Percentiles rank a stretch among this genome's conserved stretches.
These are phyloP conservation scores for Lepidium didymum DNA, from an alignment of 345 rosid genomes.

Conservation along the genomic window DNA sequence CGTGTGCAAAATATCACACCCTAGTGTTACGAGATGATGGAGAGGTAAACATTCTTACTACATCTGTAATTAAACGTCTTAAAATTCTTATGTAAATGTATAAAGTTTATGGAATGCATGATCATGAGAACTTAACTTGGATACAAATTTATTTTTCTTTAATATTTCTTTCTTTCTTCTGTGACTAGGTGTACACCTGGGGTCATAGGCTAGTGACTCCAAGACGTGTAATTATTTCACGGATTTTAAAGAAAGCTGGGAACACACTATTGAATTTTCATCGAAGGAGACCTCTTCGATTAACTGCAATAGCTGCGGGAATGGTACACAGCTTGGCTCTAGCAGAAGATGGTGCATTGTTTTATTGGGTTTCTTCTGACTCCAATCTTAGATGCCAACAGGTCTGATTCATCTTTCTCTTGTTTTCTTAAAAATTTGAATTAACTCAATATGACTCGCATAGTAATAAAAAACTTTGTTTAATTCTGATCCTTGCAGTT, in stretches of 20 bases:
- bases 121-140: not conserved
- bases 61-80: not conserved
- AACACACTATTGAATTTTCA: slow-evolving; percentile 63
- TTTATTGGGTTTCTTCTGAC: slow-evolving; percentile 91
- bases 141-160: slow-evolving; percentile 15
- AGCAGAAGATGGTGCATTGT: slow-evolving; percentile 83
- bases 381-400: slow-evolving; percentile 84
- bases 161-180: slow-evolving; percentile 17
- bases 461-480: not conserved
- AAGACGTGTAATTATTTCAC: slow-evolving; percentile 60
- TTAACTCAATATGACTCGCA: not conserved
- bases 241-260: slow-evolving; percentile 74
- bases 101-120: not conserved
- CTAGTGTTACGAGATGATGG: slow-evolving; percentile 74
- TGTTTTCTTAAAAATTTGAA: not conserved
- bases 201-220: slow-evolving; percentile 97
- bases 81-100: not conserved
- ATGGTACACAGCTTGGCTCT: slow-evolving; percentile 91
- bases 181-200: slow-evolving; percentile 81
- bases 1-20: slow-evolving; percentile 87
- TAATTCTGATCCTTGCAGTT: slow-evolving; percentile 37
- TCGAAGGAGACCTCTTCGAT: slow-evolving; percentile 58
- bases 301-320: slow-evolving; percentile 84
- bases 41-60: slow-evolving; percentile 48
- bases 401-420: slow-evolving; percentile 37